Conservation (phyloP, 257 asterid genomes). For the Haberlea rhodopensis region DNA sequence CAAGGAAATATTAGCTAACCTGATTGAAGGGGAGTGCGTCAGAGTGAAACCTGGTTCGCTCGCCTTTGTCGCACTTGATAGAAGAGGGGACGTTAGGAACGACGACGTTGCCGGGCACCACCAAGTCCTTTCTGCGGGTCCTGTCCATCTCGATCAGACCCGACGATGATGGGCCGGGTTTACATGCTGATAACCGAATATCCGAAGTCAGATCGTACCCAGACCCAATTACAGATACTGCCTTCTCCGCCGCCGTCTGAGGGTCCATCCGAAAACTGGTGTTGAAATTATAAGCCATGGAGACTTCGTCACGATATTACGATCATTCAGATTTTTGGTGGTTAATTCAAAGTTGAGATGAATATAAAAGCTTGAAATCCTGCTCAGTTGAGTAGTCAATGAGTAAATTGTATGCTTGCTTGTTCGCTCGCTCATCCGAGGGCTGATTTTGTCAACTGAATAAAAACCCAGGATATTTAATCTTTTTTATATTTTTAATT, state of each 20-base stretch:
- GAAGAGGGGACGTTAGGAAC: conserved; percentile 56
- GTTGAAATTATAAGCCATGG: conserved; percentile 50
- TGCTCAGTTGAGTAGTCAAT: neutral
- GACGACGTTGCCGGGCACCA: conserved; percentile 76
- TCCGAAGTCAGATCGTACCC: conserved; percentile 83
- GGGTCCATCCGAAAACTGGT: conserved; percentile 53
- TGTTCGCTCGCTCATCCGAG: neutral
- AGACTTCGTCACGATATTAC: neutral
- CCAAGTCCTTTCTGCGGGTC: conserved; percentile 49
- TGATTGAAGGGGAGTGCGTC: conserved; percentile 75
- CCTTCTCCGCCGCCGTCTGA: conserved; percentile 81
- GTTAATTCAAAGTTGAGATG: neutral
- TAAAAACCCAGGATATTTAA: neutral
- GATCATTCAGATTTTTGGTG: neutral
- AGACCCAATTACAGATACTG: conserved; percentile 76
- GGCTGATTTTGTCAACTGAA: conserved; percentile 7
- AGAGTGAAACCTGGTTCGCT: conserved; percentile 88
- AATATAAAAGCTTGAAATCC: neutral
- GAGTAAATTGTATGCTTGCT: neutral
- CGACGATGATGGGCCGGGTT: conserved; percentile 60
- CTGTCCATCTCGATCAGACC: conserved; percentile 66
- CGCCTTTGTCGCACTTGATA: conserved; percentile 96
- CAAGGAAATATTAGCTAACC: conserved; percentile 35
- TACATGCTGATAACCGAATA: conserved; percentile 75
- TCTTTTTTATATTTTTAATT: too few species aligned